A percentile compares a stretch with the other conserved stretches of the same genome.
Evolutionary conservation across 306 rosid species (phyloP).

Genomic region (Acacia acuminata): DNA sequence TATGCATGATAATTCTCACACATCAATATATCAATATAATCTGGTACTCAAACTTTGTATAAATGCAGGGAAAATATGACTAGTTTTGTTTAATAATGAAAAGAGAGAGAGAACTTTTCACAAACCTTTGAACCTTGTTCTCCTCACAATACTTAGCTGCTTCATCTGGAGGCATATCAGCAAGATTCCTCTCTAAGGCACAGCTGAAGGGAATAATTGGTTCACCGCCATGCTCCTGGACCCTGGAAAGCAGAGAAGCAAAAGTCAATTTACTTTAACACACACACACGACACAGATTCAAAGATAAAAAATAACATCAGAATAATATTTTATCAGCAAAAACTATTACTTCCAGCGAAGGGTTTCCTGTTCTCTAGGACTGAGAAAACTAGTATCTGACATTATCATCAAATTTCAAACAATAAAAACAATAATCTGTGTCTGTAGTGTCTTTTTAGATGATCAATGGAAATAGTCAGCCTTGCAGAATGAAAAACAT

Average conservation of each 20-base stretch:
- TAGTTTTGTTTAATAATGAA: not conserved
- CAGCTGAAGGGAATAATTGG: conserved; percentile 90
- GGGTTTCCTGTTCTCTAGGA: not conserved
- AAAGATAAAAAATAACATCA: conserved; percentile 1
- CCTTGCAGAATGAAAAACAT: not conserved
- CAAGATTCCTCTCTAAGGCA: conserved; percentile 79
- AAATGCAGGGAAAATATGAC: not conserved
- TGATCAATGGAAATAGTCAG: not conserved
- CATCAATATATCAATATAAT: not conserved
- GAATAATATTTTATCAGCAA: conserved; percentile 7
- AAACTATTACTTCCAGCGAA: conserved; percentile 1
- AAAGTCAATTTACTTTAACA: conserved; percentile 21
- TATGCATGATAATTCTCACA: not conserved
- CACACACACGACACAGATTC: conserved; percentile 4
- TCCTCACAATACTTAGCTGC: conserved; percentile 85
- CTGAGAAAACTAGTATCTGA: conserved; percentile 14
- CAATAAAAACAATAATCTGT: not conserved
- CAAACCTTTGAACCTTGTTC: conserved; percentile 84
- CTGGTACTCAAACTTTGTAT: not conserved
- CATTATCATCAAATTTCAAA: conserved; percentile 11
- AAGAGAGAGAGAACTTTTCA: conserved; percentile 38
- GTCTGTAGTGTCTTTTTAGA: not conserved
- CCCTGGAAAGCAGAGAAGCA: conserved; percentile 57
- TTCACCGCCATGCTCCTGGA: conserved; percentile 97
- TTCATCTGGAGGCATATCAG: conserved; percentile 81